Conservation (phyloP, 2,329 filamentous ascomycete genomes). For the Aspergillus sp. region DNA sequence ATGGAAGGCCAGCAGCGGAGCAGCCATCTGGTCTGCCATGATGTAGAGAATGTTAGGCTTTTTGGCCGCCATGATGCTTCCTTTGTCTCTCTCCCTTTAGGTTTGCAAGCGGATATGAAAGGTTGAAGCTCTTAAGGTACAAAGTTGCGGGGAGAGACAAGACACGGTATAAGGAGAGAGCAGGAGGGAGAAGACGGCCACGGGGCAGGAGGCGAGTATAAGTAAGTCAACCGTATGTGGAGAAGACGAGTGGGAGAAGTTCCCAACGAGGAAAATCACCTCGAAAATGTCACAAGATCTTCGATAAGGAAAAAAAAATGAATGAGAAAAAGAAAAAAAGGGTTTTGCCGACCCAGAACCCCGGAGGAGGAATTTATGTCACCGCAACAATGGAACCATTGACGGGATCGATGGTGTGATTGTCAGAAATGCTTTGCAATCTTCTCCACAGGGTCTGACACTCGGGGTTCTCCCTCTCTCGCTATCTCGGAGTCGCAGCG, state of each 20-base stretch:
- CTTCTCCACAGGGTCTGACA: constrained; percentile 2
- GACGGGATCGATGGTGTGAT: constrained; percentile 31
- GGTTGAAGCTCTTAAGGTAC: background rate
- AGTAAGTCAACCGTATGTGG: constrained; percentile 20
- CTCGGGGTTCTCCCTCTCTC: background rate
- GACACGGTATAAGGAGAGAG: background rate
- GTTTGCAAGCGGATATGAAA: background rate
- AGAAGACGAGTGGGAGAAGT: constrained; percentile 13
- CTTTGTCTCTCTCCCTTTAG: constrained; percentile 9
- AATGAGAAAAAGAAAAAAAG: constrained; percentile 23
- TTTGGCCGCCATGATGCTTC: constrained; percentile 41
- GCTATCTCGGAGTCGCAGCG: background rate
- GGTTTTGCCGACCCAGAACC: constrained; percentile 20
- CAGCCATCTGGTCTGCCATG: constrained; percentile 95
- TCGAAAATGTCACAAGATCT: constrained; percentile 12
- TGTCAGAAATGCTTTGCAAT: constrained; percentile 13
- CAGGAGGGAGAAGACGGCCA: constrained; percentile 1
- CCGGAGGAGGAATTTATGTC: constrained; percentile 19
- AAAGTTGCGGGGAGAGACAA: background rate
- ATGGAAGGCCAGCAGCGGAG: constrained; percentile 89
- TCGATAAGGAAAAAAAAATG: constrained; percentile 23
- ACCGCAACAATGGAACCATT: constrained; percentile 31
- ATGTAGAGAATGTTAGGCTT: constrained; percentile 86
- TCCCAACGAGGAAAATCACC: constrained; percentile 25
- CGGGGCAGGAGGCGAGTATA: constrained; percentile 14